Base-by-base conservation (phyloP, 352 stramenopile genomes). In the Globisporangium middletonii region DNA sequence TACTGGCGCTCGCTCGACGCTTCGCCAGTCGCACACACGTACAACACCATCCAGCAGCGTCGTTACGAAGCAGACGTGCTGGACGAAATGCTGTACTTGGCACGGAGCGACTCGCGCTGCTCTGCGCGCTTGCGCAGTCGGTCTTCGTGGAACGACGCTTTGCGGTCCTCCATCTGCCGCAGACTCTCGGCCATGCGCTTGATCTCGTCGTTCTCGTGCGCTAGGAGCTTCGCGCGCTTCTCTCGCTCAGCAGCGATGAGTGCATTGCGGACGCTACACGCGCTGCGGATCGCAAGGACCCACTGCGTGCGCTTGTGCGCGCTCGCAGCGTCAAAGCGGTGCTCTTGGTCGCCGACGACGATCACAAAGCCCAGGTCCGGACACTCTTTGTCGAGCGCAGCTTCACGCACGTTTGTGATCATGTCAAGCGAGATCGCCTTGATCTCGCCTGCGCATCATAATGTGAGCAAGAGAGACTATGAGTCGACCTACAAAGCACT, bases 391-490 rank as follows among this genome's bases (percentile, higher is more conserved):
- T 73, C 73, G 5, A 65, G 59, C 43, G 73, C 60, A 18, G 83
- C 72, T 16, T 73, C 68, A 28, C 75, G 68, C 13, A 90, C 76
- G 35, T 77, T 66, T 13, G 65, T 78, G 53, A 90, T 77, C 43
- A 61, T 72, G 55, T 90, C 80, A 16, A 90, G 62, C n/a, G 74
- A 43, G 61, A 90, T 83, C 44, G 77, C 78, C 57, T 90, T 86
- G 53, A 87, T 67, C 11, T 75, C 67, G 46, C 62, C 61, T 49
- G 33, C 30, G 16, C 9, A 28, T 45, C 41, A 11, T 19, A 19
- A 47, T 26, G 13, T 15, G 42, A 19, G 42, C 42, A 23, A 18
- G 42, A 47, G 15, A 26, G 16, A 19, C 23, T n/a, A 8, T 59
- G 30, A 35, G 30, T 35, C n/a, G 27, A 53, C 28, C n/a, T 11